These are phyloP conservation scores for Geranium incanum DNA, from an alignment of 441 rosid genomes.

Conservation along the genomic window DNA sequence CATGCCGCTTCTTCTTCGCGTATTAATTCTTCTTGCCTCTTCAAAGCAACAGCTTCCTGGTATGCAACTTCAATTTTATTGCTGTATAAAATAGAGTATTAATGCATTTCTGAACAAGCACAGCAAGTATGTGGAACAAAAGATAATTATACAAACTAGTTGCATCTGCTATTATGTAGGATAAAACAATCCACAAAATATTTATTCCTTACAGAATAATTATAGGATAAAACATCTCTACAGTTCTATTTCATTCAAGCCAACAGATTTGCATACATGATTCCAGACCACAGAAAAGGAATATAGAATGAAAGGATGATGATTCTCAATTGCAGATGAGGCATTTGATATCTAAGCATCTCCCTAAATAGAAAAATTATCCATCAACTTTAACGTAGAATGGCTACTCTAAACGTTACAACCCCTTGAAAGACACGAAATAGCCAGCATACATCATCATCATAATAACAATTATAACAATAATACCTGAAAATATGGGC, in stretches of 20 bases:
- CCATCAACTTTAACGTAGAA: background rate
- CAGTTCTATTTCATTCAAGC: background rate
- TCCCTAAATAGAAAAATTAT: background rate
- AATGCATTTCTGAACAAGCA: background rate
- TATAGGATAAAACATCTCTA: background rate
- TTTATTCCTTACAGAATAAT: too few relatives aligned
- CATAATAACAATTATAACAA: background rate
- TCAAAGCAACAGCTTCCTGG: conserved; percentile 88
- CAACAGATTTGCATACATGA: too few relatives aligned
- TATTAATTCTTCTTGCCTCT: conserved; percentile 90
- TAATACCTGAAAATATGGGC: conserved; percentile 82
- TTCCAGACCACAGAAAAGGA: too few relatives aligned
- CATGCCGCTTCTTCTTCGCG: conserved; percentile 91
- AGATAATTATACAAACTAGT: background rate
- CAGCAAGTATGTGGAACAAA: background rate
- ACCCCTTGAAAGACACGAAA: background rate
- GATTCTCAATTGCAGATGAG: background rate
- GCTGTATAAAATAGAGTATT: conserved; percentile 35
- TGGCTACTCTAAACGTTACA: too few relatives aligned
- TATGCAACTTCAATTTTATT: conserved; percentile 79
- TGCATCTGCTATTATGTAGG: background rate
- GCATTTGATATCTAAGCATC: background rate
- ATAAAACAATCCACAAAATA: background rate
- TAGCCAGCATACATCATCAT: background rate
- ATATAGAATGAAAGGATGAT: too few relatives aligned